Evolutionary conservation across 352 stramenopile species (phyloP).

Genomic region (Halophytophthora batemanensis): DNA sequence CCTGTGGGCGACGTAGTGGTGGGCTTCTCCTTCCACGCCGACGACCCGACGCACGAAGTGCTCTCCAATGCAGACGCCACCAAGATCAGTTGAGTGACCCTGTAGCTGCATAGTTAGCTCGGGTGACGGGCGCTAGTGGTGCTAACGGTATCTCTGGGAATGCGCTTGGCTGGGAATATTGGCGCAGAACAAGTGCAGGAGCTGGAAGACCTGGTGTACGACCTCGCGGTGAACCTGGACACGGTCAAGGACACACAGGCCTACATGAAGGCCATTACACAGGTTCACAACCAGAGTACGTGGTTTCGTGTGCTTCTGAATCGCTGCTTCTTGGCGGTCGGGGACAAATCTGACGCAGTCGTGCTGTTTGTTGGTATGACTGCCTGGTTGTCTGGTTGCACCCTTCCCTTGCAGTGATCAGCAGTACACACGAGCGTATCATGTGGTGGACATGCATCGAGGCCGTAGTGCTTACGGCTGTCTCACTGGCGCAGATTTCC

Average conservation of each 20-base stretch:
- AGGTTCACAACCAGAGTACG: slow-evolving; percentile 70
- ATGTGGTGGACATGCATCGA: slow-evolving; percentile 84
- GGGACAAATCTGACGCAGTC: background rate
- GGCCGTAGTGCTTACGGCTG: slow-evolving; percentile 57
- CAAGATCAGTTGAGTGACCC: slow-evolving; percentile 77
- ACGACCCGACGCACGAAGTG: slow-evolving; percentile 82
- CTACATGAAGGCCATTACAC: slow-evolving; percentile 87
- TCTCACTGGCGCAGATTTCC: slow-evolving; percentile 80
- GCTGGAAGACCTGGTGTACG: slow-evolving; percentile 84
- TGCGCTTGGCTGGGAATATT: background rate
- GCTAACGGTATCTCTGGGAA: background rate
- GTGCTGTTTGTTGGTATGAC: background rate
- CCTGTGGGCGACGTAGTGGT: slow-evolving; percentile 69
- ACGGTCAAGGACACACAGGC: slow-evolving; percentile 85
- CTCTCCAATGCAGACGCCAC: slow-evolving; percentile 85
- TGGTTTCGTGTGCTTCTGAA: background rate
- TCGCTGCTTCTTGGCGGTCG: background rate
- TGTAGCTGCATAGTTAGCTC: background rate
- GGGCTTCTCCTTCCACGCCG: slow-evolving; percentile 85
- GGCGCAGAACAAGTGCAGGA: slow-evolving; percentile 82
- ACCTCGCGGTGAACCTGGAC: slow-evolving; percentile 82
- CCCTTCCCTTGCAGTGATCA: slow-evolving; percentile 84
- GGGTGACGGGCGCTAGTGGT: background rate
- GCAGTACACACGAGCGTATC: slow-evolving; percentile 77
- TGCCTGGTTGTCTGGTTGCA: too few relatives aligned